These are phyloP conservation scores for Heliosperma pusillum DNA, from an alignment of 148 eudicot species.

Conservation along the genomic window DNA sequence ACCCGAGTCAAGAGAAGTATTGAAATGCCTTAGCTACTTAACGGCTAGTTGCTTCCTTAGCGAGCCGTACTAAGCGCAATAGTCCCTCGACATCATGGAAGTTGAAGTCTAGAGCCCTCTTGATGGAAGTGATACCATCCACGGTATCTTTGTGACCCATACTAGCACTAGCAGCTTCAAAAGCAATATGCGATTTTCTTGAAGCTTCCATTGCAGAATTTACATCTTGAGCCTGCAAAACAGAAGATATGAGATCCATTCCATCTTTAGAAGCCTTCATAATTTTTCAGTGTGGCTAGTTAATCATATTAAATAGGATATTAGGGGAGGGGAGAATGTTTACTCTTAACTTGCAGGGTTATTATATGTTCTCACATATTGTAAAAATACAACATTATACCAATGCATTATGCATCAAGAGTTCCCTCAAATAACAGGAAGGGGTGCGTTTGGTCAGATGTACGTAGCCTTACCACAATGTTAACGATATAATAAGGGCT, in stretches of 20 bases:
- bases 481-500: background rate
- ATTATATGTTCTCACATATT: background rate
- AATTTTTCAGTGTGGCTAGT: background rate
- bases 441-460: background rate
- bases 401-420: background rate
- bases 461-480: background rate
- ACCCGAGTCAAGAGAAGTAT: constrained; percentile 8
- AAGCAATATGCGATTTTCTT: constrained; percentile 73
- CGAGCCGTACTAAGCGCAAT: constrained; percentile 76
- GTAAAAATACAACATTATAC: background rate
- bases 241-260: constrained; percentile 21
- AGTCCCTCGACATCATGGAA: constrained; percentile 86
- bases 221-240: constrained; percentile 74
- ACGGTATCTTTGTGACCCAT: constrained; percentile 35
- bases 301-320: background rate
- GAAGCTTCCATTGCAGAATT: constrained; percentile 95
- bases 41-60: constrained; percentile 67
- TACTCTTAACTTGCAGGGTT: background rate
- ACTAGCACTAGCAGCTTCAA: constrained; percentile 55
- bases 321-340: background rate
- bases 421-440: background rate
- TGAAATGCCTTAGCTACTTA: constrained; percentile 20
- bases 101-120: constrained; percentile 85
- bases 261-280: background rate
- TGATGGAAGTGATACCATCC: constrained; percentile 55